Base-by-base conservation (phyloP, 768 basidiomycete genomes). In the Xanthoconium purpureum region DNA sequence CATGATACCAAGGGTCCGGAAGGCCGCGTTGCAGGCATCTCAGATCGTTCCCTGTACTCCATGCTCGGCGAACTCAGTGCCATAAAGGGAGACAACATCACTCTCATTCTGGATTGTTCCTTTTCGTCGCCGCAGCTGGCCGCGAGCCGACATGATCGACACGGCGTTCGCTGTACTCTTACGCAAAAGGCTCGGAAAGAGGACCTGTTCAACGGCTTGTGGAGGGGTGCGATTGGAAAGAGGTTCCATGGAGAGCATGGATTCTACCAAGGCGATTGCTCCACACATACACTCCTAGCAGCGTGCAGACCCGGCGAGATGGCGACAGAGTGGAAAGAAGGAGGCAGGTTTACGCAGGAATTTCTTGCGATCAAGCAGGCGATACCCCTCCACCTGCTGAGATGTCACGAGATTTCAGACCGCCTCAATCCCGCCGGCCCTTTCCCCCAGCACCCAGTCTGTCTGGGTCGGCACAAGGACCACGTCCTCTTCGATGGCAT, bases 71-170 rank as follows among this genome's bases (percentile, higher is more conserved):
- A 85, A 50, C 78, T 89, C 39, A 72, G 77, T 17, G 69, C 71
- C 28, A 72, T 71, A 44, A 89, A 88, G 62, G 87, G 87, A 32
- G 75, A 88, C 67, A 89, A 89, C 56, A 82, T 89, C 68, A 84
- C 86, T 1, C 67, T 88, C 54, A 77, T 88, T 53, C 73, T 88
- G 24, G 87, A 88, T 67, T 79, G 81, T 60, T 87, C 83, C 62
- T 87, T 87, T 71, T 76, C 80, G 11, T 69, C 71, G 7, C 72
- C 78, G 13, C 62, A 68, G 18, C 72, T 75, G 46, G 71, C 74
- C 17, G 67, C 69, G 35, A 73, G 76, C 15, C 64, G 70, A n/a
- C 75, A 75, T 30, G 73, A 78, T 57, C 78, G 84, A 32, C 77
- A 74, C 37, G 71, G 74, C 51, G 76, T 78, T 49, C 82, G 87